These are phyloP conservation scores for Mycena pura DNA, from an alignment of 768 basidiomycete species.

Conservation along the genomic window DNA sequence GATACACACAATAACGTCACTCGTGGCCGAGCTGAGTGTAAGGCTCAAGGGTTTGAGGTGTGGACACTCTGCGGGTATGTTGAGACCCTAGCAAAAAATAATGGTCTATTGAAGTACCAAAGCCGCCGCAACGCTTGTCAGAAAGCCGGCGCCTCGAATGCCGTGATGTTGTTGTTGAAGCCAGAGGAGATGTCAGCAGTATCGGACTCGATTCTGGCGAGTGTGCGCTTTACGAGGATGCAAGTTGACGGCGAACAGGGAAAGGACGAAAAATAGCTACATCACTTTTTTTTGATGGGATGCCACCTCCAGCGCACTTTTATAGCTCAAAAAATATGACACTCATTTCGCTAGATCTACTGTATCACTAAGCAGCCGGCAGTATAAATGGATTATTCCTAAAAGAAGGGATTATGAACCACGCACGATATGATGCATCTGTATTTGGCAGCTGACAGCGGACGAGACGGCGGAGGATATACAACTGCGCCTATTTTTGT, in stretches of 20 bases:
- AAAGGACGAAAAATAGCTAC: conserved; percentile 18
- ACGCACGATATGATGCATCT: no score
- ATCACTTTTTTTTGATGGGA: conserved; percentile 18
- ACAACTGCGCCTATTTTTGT: no score
- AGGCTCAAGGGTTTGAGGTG: conserved; percentile 24
- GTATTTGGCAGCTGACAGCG: no score
- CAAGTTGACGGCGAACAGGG: conserved; percentile 10
- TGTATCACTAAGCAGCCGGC: no score
- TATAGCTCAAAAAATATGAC: conserved; percentile 12
- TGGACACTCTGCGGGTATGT: conserved; percentile 34
- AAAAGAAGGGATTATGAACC: no score
- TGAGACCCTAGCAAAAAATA: not conserved
- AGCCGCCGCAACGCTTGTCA: conserved; percentile 28
- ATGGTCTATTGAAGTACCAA: conserved; percentile 26
- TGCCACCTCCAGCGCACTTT: not conserved
- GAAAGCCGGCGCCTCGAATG: conserved; percentile 38
- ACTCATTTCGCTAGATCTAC: not conserved
- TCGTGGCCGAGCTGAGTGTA: conserved; percentile 32
- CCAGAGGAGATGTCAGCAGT: conserved; percentile 30
- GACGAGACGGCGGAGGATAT: no score
- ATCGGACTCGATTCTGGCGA: conserved; percentile 36
- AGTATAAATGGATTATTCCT: no score
- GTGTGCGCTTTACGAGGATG: conserved; percentile 27
- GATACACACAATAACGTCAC: conserved; percentile 33
- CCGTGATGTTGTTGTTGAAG: conserved; percentile 35